phyloP scores from a whole-genome alignment of 345 rosid genomes.

The Hevea brasiliensis region DNA sequence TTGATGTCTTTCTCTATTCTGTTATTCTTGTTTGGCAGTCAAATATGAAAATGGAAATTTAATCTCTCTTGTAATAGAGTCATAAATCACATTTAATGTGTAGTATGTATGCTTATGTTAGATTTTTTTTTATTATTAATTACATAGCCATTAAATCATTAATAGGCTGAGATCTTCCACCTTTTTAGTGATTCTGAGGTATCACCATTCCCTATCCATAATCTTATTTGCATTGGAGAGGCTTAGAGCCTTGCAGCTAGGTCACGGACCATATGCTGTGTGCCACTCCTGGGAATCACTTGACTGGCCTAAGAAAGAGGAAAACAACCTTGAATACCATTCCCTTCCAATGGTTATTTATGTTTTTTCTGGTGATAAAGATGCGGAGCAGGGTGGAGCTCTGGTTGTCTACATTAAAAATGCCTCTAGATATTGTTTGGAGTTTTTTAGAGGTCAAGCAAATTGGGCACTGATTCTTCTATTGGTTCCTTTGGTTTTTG shows the following conservation, averaged over 20 bases:
- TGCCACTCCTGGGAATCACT: constrained; percentile 89
- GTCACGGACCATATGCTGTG: constrained; percentile 89
- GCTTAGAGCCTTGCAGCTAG: constrained; percentile 90
- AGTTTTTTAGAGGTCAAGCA: constrained; percentile 57
- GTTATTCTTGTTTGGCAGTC: not conserved
- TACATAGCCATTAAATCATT: constrained; percentile 62
- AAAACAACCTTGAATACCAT: constrained; percentile 31
- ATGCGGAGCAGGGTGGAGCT: constrained; percentile 96
- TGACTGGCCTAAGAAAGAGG: constrained; percentile 50
- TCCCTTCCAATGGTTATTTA: constrained; percentile 82
- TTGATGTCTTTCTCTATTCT: not conserved
- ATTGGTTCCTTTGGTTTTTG: constrained; percentile 94
- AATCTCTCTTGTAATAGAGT: too few species aligned
- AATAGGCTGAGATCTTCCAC: constrained; percentile 69
- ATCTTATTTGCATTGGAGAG: constrained; percentile 75
- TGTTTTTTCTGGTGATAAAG: constrained; percentile 88
- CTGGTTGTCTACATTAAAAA: constrained; percentile 85
- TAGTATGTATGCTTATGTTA: constrained; percentile 8
- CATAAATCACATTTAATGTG: constrained; percentile 2
- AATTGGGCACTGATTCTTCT: constrained; percentile 84
- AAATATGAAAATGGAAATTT: not conserved
- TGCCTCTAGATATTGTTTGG: constrained; percentile 61
- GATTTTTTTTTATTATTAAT: not conserved
- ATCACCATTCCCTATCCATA: constrained; percentile 77
- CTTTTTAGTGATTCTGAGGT: constrained; percentile 76